phyloP scores from a whole-genome alignment of 495 filamentous ascomycete genomes.

The Apiosordaria backusii region DNA sequence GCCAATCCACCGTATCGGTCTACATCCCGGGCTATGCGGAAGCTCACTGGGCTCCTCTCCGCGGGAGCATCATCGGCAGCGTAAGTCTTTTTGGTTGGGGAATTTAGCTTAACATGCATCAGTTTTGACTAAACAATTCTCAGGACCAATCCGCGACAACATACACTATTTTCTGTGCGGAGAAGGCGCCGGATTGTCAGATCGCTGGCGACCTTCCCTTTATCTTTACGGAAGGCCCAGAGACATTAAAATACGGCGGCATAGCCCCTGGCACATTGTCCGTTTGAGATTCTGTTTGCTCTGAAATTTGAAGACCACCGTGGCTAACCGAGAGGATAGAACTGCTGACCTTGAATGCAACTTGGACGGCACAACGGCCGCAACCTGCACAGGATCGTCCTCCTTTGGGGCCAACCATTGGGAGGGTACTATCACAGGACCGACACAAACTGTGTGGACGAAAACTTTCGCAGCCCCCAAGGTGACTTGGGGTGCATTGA shows the following conservation, averaged over 20 bases:
- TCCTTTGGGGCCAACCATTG: constrained; percentile 27
- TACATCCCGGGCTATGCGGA: constrained; percentile 34
- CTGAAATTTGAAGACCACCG: neutral
- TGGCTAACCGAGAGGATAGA: constrained; percentile 23
- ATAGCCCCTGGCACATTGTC: constrained; percentile 31
- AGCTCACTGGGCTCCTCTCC: constrained; percentile 31
- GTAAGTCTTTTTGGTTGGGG: constrained; percentile 22
- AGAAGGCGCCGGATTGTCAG: constrained; percentile 24
- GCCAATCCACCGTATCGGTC: constrained; percentile 33
- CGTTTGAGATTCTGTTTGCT: constrained; percentile 1
- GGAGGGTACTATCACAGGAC: constrained; percentile 31
- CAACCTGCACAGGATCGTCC: constrained; percentile 39
- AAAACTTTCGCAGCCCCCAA: constrained; percentile 30
- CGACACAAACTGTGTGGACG: constrained; percentile 33
- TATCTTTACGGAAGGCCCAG: constrained; percentile 37
- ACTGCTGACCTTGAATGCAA: constrained; percentile 33
- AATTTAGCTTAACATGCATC: neutral
- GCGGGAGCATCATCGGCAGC: constrained; percentile 37
- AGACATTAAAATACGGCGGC: constrained; percentile 30
- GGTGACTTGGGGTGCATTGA: constrained; percentile 37
- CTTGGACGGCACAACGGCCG: constrained; percentile 32
- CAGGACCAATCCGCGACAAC: constrained; percentile 32
- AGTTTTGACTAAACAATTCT: neutral
- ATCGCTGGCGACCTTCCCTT: constrained; percentile 36
- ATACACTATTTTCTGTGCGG: constrained; percentile 42